Conservation (phyloP, 257 asterid species). For the Solanum neorickii region DNA sequence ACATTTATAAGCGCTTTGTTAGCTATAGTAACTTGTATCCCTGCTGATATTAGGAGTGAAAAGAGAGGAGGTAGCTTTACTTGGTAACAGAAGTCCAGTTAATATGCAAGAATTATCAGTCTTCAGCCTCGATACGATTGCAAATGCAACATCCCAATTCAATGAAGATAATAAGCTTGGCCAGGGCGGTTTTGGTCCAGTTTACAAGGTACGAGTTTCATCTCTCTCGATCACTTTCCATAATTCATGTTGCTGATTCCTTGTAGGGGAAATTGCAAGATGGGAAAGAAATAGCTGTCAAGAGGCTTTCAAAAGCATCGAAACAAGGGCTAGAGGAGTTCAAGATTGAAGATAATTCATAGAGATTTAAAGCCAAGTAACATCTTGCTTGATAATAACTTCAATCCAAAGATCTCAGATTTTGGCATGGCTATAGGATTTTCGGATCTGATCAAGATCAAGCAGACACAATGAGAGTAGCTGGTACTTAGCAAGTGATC, state of each 20-base stretch:
- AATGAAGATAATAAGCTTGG: constrained; percentile 32
- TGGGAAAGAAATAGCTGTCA: constrained; percentile 52
- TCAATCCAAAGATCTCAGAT: constrained; percentile 61
- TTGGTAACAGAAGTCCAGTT: neutral
- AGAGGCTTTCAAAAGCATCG: constrained; percentile 41
- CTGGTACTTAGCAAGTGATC: neutral
- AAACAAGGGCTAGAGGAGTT: constrained; percentile 56
- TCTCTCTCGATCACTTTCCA: neutral
- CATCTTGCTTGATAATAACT: constrained; percentile 39
- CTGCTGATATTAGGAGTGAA: neutral
- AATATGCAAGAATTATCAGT: constrained; percentile 25
- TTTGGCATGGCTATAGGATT: constrained; percentile 54
- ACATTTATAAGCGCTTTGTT: neutral
- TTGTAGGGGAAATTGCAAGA: constrained; percentile 36
- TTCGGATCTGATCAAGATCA: constrained; percentile 26
- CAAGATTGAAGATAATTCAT: constrained; percentile 45
- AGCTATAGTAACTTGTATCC: neutral
- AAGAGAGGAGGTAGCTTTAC: neutral
- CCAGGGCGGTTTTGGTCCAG: constrained; percentile 61
- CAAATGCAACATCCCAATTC: constrained; percentile 31
- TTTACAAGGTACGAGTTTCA: neutral
- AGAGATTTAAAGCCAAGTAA: constrained; percentile 41
- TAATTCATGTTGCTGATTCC: neutral
- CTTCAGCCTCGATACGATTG: constrained; percentile 23
- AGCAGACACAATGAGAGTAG: constrained; percentile 40